Percentiles rank a stretch among this genome's conserved stretches.
Evolutionary conservation across 805 yeast species (phyloP).

Genomic region (Candida hungchunana): DNA sequence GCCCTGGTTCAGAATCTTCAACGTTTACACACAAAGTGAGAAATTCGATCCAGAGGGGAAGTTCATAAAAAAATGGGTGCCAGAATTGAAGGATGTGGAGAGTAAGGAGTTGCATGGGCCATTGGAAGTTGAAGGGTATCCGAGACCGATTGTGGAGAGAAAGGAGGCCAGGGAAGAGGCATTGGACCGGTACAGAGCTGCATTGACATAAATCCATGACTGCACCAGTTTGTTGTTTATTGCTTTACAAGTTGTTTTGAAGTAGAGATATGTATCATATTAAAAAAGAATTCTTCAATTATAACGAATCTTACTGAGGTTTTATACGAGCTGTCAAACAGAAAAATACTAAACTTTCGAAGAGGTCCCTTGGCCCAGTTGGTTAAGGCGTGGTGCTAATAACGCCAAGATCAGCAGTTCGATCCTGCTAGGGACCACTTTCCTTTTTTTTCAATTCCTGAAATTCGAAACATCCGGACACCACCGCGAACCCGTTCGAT

Average conservation of each 20-base stretch:
- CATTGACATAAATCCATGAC: too few relatives aligned
- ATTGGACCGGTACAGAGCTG: slow-evolving; percentile 37
- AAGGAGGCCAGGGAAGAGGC: slow-evolving; percentile 38
- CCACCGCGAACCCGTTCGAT: too few relatives aligned
- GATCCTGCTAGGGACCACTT: slow-evolving; percentile 81
- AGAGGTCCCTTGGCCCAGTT: slow-evolving; percentile 54
- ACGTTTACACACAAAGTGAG: slow-evolving; percentile 46
- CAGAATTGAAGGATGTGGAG: slow-evolving; percentile 34
- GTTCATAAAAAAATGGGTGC: slow-evolving; percentile 47
- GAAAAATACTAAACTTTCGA: background rate
- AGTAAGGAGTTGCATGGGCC: slow-evolving; percentile 26
- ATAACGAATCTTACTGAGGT: too few relatives aligned
- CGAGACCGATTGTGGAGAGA: slow-evolving; percentile 42
- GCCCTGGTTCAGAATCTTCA: slow-evolving; percentile 53
- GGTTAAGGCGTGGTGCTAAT: slow-evolving; percentile 60
- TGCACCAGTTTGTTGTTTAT: background rate
- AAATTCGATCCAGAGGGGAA: slow-evolving; percentile 44
- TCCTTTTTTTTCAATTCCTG: background rate
- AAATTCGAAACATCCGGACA: background rate
- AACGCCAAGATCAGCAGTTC: slow-evolving; percentile 71
- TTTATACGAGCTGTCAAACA: too few relatives aligned
- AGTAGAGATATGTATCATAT: background rate
- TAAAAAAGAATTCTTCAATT: too few relatives aligned
- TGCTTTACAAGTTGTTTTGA: background rate
- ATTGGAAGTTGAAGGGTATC: slow-evolving; percentile 31